Evolutionary conservation across 345 rosid genomes (phyloP).

Genomic region (Eucalyptus albens): DNA sequence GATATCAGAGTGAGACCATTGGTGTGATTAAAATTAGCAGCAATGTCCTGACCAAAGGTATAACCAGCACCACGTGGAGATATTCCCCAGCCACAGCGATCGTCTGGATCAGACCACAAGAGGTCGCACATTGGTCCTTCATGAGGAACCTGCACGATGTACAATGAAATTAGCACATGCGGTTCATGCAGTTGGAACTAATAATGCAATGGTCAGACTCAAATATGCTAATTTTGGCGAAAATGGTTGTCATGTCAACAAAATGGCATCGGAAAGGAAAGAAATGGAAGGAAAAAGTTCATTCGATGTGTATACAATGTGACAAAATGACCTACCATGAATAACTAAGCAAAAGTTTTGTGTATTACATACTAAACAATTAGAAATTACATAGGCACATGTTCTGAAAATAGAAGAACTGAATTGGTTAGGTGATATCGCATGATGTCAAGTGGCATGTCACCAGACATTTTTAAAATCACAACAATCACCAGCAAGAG

Average conservation of each 20-base stretch:
- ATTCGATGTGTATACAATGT: not conserved
- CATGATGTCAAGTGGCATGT: not conserved
- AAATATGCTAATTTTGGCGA: not conserved
- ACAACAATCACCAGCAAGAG: not conserved
- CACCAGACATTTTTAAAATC: not conserved
- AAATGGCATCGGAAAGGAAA: not conserved
- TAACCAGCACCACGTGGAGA: slow-evolving; percentile 98
- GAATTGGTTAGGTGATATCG: not conserved
- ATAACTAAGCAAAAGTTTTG: not conserved
- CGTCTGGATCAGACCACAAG: slow-evolving; percentile 97
- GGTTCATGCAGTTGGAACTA: not conserved
- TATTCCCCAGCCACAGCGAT: slow-evolving; percentile 95
- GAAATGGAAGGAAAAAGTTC: not conserved
- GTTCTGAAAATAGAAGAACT: not conserved
- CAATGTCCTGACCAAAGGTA: slow-evolving; percentile 92
- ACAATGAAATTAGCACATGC: not conserved
- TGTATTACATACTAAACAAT: not conserved
- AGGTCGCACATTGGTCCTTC: slow-evolving; percentile 99
- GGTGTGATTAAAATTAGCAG: slow-evolving; percentile 68
- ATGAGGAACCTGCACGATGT: slow-evolving; percentile 61
- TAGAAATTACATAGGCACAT: not conserved
- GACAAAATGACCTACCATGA: not conserved
- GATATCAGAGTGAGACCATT: slow-evolving; percentile 83
- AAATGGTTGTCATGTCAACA: not conserved
- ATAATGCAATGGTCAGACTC: not conserved